Percentiles rank a stretch among this genome's conserved stretches.
These are phyloP conservation scores for Fraxinus greggii DNA, from an alignment of 305 asterid genomes.

Conservation along the genomic window DNA sequence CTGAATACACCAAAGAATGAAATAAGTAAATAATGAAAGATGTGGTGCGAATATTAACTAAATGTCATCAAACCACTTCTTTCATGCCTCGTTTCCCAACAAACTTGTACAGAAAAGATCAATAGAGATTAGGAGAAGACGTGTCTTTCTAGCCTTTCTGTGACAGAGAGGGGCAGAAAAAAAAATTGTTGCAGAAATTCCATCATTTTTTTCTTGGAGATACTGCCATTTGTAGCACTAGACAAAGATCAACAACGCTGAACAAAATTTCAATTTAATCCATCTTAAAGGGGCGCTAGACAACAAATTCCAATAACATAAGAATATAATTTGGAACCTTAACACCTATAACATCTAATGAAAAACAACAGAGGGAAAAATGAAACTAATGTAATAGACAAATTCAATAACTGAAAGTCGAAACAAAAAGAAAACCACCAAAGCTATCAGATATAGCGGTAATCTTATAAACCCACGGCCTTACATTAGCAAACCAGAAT, in stretches of 20 bases:
- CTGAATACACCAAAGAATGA: conserved; percentile 34
- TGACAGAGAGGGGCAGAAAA: not conserved
- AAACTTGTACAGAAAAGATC: not conserved
- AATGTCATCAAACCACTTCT: not conserved
- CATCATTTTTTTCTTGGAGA: not conserved
- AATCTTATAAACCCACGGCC: not conserved
- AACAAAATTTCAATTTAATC: not conserved
- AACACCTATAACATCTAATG: not conserved
- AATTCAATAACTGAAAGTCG: not conserved
- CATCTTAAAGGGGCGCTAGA: not conserved
- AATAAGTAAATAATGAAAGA: not conserved
- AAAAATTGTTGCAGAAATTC: not conserved
- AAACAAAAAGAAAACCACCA: not conserved
- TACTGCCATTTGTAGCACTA: not conserved
- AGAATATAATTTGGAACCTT: not conserved
- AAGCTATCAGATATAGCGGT: not conserved
- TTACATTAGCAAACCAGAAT: not conserved
- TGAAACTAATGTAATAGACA: not conserved
- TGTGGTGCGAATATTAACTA: not conserved
- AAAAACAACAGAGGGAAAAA: not conserved
- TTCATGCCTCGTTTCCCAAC: not conserved
- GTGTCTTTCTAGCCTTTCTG: not conserved
- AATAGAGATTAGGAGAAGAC: not conserved
- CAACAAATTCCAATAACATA: not conserved
- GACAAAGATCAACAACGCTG: not conserved